Evolutionary conservation across 176 grass and related monocot species (phyloP), one percentile per base, ranked within the genome.

Genomic region (Carex littledalei): DNA sequence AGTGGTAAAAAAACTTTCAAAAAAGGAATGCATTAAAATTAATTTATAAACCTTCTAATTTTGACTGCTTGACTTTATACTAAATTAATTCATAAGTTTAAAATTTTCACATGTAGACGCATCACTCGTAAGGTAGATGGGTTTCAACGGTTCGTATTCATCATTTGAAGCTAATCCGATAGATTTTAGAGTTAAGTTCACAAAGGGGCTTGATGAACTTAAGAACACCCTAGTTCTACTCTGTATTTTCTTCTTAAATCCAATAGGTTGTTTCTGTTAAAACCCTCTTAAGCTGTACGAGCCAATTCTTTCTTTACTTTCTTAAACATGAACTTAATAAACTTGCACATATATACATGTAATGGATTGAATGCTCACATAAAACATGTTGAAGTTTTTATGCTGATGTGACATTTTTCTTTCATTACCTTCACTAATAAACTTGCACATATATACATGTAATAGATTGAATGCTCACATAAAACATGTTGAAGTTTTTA

Each of bases 351-450:
- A 41, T 84, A 57, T 68, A 68, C 78, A 50, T 54, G 14, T 52
- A 63, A 22, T 55, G n/a, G 55, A 81, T 61, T 50, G 20, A 9
- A 67, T 68, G 2, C 39, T 20, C 43, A 64, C 63, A 63, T 78
- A 16, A 13, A 1, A 26, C 3, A 16, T 78, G 52, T 18, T 18
- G 24, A 78, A 56, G 53, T 78, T 53, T 52, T 57, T 55, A 56
- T 55, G 52, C 6, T 78, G 74, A 56, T 78, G 24, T 0, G 16
- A 31, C 54, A 67, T 24, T 52, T 85, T 52, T 15, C 63, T 76
- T 85, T 86, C 85, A 21, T 69, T 67, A 66, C 65, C 69, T 85
- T 92, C 74, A 56, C 26, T 85, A 86, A 39, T 6, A 39, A 39
- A 39, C 37, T 39, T 39, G 37, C 34, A 70, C 31, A 70, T 70